Evolutionary conservation across 192 early-diverging fungal genomes (phyloP), one percentile per base, ranked within the genome.

Genomic region (Glomus cerebriforme): DNA sequence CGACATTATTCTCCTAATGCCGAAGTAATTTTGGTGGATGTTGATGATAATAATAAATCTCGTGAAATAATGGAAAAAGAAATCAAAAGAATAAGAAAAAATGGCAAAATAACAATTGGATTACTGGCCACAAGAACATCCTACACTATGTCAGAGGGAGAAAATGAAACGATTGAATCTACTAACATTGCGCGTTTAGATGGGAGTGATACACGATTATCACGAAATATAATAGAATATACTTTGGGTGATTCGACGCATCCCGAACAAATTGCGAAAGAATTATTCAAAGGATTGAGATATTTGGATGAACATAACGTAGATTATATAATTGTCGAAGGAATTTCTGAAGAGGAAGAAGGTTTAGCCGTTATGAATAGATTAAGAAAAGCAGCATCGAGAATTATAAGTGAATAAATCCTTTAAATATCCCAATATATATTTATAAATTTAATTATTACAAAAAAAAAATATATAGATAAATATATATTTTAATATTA

Each of bases 331-430:
- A 86, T 98, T 75, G 94, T 99, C 0, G 92, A 99, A 80, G 98
- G 96, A n/a, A 89, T 98, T 4, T 83, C 82, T 1, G 98, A 99
- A 67, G 87, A 86, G 10, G 75, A 90, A n/a, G 96, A 96, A 80
- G 97, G 97, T 1, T 82, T 98, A 83, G 98, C 98, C 0, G 92
- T 99, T 9, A 99, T 99, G 98, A 99, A 99, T 85, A 77, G 98
- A 13, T 64, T 98, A 54, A 83, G 91, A 64, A 99, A 99, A 79
- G 97, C 98, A 0, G 95, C 98, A 0, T 88, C 92, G 1, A 84
- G 80, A 60, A 89, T 88, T 47, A 81, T 91, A 24, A 5, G 22
- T 35, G 74, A 75, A 63, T 63, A 37, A 75, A 54, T 6, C 37
- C 37, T 39, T 39, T 39, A n/a, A n/a, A n/a, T n/a, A n/a, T n/a